phyloP scores from a whole-genome alignment of 305 asterid genomes.

The Ruellia speciosa region DNA sequence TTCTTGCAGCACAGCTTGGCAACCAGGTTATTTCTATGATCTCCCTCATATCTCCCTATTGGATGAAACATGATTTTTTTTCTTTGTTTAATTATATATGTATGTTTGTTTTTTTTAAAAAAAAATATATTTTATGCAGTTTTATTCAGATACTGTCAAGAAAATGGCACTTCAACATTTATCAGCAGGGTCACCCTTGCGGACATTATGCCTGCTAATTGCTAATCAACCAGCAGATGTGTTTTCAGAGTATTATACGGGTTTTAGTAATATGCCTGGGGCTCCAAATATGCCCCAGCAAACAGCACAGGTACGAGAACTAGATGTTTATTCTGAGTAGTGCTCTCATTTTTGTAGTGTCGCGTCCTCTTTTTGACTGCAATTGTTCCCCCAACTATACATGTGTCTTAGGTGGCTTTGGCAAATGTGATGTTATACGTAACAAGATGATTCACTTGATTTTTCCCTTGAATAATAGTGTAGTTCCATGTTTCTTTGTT shows the following conservation, averaged over 20 bases:
- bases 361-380: slow-evolving; percentile 8
- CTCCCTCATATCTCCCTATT: slow-evolving; percentile 8
- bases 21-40: slow-evolving; percentile 49
- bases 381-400: slow-evolving; percentile 4
- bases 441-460: slow-evolving; percentile 15
- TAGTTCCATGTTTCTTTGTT: slow-evolving; percentile 10
- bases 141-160: slow-evolving; percentile 71
- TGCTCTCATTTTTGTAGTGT: neutral
- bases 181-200: slow-evolving; percentile 79
- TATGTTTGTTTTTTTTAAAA: slow-evolving; percentile 7
- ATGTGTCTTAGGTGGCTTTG: slow-evolving; percentile 12
- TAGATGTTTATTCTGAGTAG: slow-evolving; percentile 16
- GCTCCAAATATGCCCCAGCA: slow-evolving; percentile 41
- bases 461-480: neutral
- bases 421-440: slow-evolving; percentile 9
- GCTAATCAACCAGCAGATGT: slow-evolving; percentile 86
- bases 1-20: slow-evolving; percentile 96
- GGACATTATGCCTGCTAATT: slow-evolving; percentile 77
- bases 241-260: slow-evolving; percentile 44
- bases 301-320: slow-evolving; percentile 46
- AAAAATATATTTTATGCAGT: slow-evolving; percentile 42
- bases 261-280: slow-evolving; percentile 36
- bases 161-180: slow-evolving; percentile 77
- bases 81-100: neutral
- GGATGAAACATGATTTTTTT: slow-evolving; percentile 15